phyloP scores from a whole-genome alignment of 2,329 filamentous ascomycete species.

The Emmonsiellopsis sp. region DNA sequence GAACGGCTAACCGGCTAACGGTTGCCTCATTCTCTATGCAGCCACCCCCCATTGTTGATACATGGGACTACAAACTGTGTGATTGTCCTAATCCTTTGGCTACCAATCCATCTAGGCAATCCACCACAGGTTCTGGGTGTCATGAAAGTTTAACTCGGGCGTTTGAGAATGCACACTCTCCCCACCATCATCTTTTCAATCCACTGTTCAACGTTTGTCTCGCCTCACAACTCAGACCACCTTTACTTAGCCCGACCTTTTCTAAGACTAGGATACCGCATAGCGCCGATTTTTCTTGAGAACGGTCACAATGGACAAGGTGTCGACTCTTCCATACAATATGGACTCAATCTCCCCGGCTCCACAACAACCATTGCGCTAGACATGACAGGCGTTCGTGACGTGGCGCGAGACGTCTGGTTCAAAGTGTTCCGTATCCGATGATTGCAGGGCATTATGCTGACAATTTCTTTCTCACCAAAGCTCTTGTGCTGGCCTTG shows the following conservation, averaged over 20 bases:
- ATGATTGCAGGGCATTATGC: not conserved
- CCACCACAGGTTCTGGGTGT: not conserved
- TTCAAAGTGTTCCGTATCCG: not conserved
- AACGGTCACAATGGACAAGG: not conserved
- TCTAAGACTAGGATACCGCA: not conserved
- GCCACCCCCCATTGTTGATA: not conserved
- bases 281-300: not conserved
- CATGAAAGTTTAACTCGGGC: not conserved
- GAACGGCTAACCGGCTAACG: not conserved
- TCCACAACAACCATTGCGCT: conserved; percentile 3
- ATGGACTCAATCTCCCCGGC: conserved; percentile 7
- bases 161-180: not conserved
- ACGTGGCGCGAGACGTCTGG: conserved; percentile 14
- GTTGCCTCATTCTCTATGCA: not conserved
- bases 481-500: not conserved
- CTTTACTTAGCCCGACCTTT: not conserved
- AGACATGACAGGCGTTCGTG: conserved; percentile 8
- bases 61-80: not conserved
- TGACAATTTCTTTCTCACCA: not conserved
- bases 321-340: not conserved
- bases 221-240: not conserved
- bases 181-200: not conserved
- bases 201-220: not conserved
- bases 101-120: not conserved
- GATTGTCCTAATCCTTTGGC: not conserved